These are phyloP conservation scores for Earliella scabrosa DNA, from an alignment of 1,284 basidiomycete species.

Conservation along the genomic window DNA sequence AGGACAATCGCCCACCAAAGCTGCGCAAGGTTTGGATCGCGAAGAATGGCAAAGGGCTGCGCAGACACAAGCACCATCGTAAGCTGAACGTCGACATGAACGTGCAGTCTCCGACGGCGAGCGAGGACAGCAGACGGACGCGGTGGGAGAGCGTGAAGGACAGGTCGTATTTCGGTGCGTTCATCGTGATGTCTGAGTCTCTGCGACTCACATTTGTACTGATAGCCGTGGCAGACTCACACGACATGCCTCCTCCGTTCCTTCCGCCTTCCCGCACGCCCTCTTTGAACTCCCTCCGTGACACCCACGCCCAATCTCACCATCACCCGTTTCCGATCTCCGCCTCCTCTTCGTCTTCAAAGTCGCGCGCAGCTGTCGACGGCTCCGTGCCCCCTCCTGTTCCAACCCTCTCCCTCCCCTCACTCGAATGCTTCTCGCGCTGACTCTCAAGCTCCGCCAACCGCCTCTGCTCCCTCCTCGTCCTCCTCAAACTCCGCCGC, in stretches of 20 bases:
- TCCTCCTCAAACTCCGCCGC: not conserved
- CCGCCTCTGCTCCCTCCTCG: not conserved
- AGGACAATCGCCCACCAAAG: conserved; percentile 62
- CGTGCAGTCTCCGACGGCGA: not conserved
- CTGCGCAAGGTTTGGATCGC: conserved; percentile 62
- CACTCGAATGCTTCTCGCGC: not conserved
- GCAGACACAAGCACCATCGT: conserved; percentile 12
- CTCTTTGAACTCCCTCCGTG: conserved; percentile 27
- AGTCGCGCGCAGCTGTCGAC: conserved; percentile 12
- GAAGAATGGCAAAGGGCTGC: conserved; percentile 34
- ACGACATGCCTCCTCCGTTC: conserved; percentile 52
- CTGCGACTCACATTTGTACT: not conserved
- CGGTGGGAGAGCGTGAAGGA: conserved; percentile 18
- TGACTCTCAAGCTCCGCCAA: not conserved
- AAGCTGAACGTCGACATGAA: not conserved
- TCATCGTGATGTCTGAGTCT: not conserved
- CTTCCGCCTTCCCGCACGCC: conserved; percentile 45
- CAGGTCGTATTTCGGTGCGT: conserved; percentile 21
- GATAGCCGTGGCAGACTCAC: conserved; percentile 26
- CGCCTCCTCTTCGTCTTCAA: conserved; percentile 14
- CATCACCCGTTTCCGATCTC: conserved; percentile 35
- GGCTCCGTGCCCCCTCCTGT: conserved; percentile 37
- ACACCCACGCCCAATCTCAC: too few species aligned
- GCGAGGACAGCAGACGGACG: not conserved
- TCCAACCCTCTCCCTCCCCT: too few species aligned